These are phyloP conservation scores for Fusarium sp. DNA, from an alignment of 2,329 filamentous ascomycete genomes.

Conservation along the genomic window DNA sequence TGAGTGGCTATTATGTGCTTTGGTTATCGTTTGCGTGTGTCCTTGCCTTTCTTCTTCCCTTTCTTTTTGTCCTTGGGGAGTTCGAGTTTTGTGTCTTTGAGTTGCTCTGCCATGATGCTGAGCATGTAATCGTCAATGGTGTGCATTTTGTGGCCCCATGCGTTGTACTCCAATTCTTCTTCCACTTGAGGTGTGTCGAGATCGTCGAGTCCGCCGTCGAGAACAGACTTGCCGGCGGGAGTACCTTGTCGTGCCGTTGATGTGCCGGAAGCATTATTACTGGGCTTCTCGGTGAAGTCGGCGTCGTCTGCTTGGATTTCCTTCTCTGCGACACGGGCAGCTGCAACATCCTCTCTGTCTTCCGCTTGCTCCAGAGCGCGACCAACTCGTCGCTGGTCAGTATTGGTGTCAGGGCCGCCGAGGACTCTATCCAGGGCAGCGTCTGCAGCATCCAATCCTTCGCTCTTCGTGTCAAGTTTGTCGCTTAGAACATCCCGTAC, in stretches of 20 bases:
- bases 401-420: conserved; percentile 71
- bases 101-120: conserved; percentile 71
- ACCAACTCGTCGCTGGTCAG: conserved; percentile 71
- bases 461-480: conserved; percentile 61
- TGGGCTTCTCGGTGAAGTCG: conserved; percentile 79
- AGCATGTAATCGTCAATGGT: conserved; percentile 84
- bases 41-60: conserved; percentile 69
- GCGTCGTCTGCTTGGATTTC: conserved; percentile 89
- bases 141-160: conserved; percentile 67
- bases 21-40: conserved; percentile 62
- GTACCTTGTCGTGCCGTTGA: conserved; percentile 65
- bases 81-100: conserved; percentile 70
- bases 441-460: conserved; percentile 76
- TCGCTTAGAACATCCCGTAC: conserved; percentile 76
- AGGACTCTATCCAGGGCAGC: conserved; percentile 89
- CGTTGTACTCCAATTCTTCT: conserved; percentile 65
- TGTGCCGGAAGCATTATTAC: conserved; percentile 58
- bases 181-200: conserved; percentile 51
- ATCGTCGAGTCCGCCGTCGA: conserved; percentile 48
- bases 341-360: conserved; percentile 90
- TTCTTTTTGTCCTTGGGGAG: conserved; percentile 74
- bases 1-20: conserved; percentile 27
- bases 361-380: conserved; percentile 89
- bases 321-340: conserved; percentile 87
- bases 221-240: conserved; percentile 55